Evolutionary conservation across 2,329 filamentous ascomycete species (phyloP).

Genomic region (Pyrenochaeta sp.): DNA sequence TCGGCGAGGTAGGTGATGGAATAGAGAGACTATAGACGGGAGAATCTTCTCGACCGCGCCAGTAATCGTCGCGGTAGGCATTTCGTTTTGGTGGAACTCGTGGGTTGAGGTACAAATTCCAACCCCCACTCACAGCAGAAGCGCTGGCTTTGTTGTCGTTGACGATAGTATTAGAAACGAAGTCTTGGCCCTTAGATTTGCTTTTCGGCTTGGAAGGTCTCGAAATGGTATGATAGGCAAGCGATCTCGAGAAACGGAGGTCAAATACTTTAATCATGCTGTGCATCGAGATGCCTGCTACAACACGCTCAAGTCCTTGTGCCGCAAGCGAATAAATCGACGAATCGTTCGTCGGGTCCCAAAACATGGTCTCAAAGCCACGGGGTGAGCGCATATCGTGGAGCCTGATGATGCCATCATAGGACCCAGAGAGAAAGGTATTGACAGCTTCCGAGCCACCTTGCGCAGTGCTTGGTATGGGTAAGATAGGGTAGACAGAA

Average conservation of each 20-base stretch:
- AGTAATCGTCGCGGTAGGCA: constrained; percentile 25
- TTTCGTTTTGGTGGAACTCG: constrained; percentile 26
- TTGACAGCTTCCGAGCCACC: constrained; percentile 52
- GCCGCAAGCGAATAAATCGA: constrained; percentile 67
- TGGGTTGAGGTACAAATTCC: constrained; percentile 59
- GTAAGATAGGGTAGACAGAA: constrained; percentile 58
- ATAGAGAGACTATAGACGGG: constrained; percentile 60
- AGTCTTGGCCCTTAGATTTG: constrained; percentile 10
- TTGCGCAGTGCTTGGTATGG: constrained; percentile 45
- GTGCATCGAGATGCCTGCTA: constrained; percentile 66
- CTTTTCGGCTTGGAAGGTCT: constrained; percentile 11
- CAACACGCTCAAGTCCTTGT: constrained; percentile 64
- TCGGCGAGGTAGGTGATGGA: constrained; percentile 54
- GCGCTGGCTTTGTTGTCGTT: constrained; percentile 1
- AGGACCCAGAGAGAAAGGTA: constrained; percentile 68
- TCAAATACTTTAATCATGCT: constrained; percentile 70
- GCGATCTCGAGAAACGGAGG: constrained; percentile 60
- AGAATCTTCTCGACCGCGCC: constrained; percentile 41
- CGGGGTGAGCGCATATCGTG: constrained; percentile 67
- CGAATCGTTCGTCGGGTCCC: constrained; percentile 65
- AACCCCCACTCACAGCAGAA: constrained; percentile 40
- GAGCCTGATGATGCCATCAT: constrained; percentile 65
- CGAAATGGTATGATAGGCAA: constrained; percentile 49
- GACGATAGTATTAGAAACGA: constrained; percentile 24
- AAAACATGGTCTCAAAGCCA: constrained; percentile 59